Percentiles rank a stretch among this genome's conserved stretches.
These are phyloP conservation scores for Epichloe baconii DNA, from an alignment of 2,329 filamentous ascomycete genomes.

Conservation along the genomic window DNA sequence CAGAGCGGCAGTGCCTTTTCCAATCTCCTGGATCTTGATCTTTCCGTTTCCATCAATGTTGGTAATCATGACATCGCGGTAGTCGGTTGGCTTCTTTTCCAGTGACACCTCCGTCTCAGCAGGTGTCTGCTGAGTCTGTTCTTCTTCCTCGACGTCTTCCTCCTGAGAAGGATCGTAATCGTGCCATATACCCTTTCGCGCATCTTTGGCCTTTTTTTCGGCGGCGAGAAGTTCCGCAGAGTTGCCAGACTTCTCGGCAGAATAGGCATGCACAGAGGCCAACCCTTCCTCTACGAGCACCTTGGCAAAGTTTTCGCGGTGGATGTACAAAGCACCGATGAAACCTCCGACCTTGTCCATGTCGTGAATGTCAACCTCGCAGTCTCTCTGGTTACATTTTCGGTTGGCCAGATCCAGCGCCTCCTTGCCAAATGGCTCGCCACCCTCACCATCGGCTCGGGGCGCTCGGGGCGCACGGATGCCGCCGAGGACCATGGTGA, in stretches of 20 bases:
- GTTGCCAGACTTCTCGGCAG: slow-evolving; percentile 89
- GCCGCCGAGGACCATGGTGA: slow-evolving; percentile 87
- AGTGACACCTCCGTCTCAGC: slow-evolving; percentile 38
- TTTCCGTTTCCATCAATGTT: slow-evolving; percentile 72
- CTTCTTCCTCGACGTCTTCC: slow-evolving; percentile 42
- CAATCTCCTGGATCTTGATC: slow-evolving; percentile 85
- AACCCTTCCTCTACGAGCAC: slow-evolving; percentile 85
- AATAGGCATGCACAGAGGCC: slow-evolving; percentile 85
- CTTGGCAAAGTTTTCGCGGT: slow-evolving; percentile 93
- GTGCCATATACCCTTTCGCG: slow-evolving; percentile 77
- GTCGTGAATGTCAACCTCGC: slow-evolving; percentile 88
- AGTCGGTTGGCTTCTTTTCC: slow-evolving; percentile 63
- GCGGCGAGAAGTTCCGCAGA: slow-evolving; percentile 76
- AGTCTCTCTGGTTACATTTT: slow-evolving; percentile 84
- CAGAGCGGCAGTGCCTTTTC: slow-evolving; percentile 70
- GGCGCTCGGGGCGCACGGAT: slow-evolving; percentile 84
- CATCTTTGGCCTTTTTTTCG: slow-evolving; percentile 81
- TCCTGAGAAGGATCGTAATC: slow-evolving; percentile 90
- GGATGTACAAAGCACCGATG: slow-evolving; percentile 87
- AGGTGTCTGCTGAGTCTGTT: slow-evolving; percentile 35
- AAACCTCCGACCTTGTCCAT: slow-evolving; percentile 96
- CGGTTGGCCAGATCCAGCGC: slow-evolving; percentile 83
- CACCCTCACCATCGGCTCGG: slow-evolving; percentile 58
- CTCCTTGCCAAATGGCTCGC: slow-evolving; percentile 91
- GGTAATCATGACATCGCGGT: slow-evolving; percentile 86